Percentiles rank a stretch among this genome's conserved stretches.
phyloP scores from a whole-genome alignment of 164 flowering plant genomes.

The Aristolochia fimbriata region DNA sequence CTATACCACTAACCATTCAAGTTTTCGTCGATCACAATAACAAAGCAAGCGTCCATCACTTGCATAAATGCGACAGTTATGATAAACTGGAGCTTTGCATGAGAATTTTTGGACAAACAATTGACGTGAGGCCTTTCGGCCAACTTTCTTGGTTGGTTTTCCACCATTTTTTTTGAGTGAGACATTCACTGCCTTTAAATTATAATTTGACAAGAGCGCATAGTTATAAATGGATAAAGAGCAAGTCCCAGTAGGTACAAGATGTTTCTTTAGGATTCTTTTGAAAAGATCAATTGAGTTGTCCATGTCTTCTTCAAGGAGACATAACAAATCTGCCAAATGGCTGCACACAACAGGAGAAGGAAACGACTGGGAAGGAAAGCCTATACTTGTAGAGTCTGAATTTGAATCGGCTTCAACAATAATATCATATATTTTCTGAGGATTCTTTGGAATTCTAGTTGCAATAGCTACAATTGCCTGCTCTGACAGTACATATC shows the following conservation, averaged over 20 bases:
- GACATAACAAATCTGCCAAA: constrained; percentile 34
- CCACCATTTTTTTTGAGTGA: constrained; percentile 36
- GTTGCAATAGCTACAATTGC: constrained; percentile 64
- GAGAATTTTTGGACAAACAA: constrained; percentile 88
- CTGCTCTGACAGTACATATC: constrained; percentile 80
- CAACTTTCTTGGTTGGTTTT: constrained; percentile 33
- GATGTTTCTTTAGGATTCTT: constrained; percentile 35
- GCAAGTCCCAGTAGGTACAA: constrained; percentile 59
- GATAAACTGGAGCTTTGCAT: constrained; percentile 97
- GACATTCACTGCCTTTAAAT: constrained; percentile 25
- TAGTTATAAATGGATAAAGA: constrained; percentile 61
- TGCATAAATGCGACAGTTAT: constrained; percentile 93
- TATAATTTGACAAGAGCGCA: constrained; percentile 40
- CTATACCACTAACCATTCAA: constrained; percentile 65
- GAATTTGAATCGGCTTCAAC: constrained; percentile 41
- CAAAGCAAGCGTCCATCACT: constrained; percentile 90
- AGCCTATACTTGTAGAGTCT: constrained; percentile 23
- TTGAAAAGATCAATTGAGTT: constrained; percentile 29
- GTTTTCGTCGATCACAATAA: constrained; percentile 90
- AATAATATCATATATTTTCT: constrained; percentile 37
- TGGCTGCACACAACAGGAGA: constrained; percentile 67
- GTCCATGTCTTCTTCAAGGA: constrained; percentile 29
- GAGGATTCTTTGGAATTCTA: constrained; percentile 33
- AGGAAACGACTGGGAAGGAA: constrained; percentile 35
- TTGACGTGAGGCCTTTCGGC: constrained; percentile 61